Conservation (phyloP, 768 basidiomycete species). For the Chalciporus piperatus region DNA sequence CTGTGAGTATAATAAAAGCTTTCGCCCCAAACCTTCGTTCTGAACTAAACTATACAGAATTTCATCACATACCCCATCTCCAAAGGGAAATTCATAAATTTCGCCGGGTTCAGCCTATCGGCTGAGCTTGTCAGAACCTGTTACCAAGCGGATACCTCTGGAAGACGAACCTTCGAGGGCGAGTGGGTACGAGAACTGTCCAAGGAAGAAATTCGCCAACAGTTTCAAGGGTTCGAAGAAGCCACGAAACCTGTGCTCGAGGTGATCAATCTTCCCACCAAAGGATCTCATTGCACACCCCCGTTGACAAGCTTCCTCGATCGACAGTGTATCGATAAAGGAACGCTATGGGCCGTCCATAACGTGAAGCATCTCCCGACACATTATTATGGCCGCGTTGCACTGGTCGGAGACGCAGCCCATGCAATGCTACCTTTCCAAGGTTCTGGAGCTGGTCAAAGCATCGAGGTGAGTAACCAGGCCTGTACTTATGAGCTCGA, state of each 20-base stretch:
- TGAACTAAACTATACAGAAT: conserved; percentile 39
- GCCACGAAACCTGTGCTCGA: conserved; percentile 56
- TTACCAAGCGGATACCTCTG: conserved; percentile 23
- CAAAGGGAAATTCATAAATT: conserved; percentile 56
- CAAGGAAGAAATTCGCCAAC: conserved; percentile 41
- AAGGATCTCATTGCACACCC: no score
- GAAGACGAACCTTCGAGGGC: conserved; percentile 19
- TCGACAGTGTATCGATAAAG: conserved; percentile 48
- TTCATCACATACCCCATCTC: conserved; percentile 62
- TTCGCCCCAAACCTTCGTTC: background rate
- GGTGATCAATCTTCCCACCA: no score
- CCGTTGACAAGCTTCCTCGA: background rate
- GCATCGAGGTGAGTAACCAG: conserved; percentile 38
- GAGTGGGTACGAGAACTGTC: conserved; percentile 51
- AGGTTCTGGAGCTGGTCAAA: conserved; percentile 43
- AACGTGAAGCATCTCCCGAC: conserved; percentile 49
- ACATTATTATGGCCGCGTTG: conserved; percentile 52
- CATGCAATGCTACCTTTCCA: conserved; percentile 43
- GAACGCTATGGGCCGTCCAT: conserved; percentile 64
- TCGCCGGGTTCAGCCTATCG: conserved; percentile 53
- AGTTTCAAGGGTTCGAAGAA: conserved; percentile 55
- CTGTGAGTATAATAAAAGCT: conserved; percentile 29
- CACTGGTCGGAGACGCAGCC: conserved; percentile 43
- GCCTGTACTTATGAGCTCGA: no score
- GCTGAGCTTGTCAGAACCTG: conserved; percentile 52